phyloP scores from a whole-genome alignment of 345 rosid genomes.

The Moricandia moricandioides region DNA sequence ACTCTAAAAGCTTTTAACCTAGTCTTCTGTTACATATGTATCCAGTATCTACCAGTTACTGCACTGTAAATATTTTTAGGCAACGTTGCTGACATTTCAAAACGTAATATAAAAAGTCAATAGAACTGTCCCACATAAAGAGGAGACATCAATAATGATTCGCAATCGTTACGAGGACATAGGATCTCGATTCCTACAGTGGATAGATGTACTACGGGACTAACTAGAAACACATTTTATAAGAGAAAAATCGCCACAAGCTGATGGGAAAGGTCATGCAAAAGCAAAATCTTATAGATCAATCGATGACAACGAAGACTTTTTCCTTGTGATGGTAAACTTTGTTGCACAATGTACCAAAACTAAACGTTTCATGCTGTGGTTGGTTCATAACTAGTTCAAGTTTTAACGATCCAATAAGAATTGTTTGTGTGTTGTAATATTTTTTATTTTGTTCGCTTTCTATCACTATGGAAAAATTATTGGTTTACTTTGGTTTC shows the following conservation, averaged over 20 bases:
- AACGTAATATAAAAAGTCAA: neutral
- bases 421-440: neutral
- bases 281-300: constrained; percentile 29
- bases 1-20: neutral
- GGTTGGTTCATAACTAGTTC: constrained; percentile 44
- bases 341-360: constrained; percentile 30
- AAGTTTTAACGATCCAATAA: constrained; percentile 20
- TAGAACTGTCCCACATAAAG: constrained; percentile 27
- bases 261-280: constrained; percentile 45
- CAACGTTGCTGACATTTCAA: constrained; percentile 9
- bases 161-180: constrained; percentile 33
- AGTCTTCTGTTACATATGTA: neutral
- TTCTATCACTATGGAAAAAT: constrained; percentile 12
- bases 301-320: constrained; percentile 43
- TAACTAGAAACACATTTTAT: constrained; percentile 34
- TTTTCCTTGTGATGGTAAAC: constrained; percentile 20
- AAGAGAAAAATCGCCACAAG: constrained; percentile 52
- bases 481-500: constrained; percentile 22
- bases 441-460: neutral
- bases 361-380: constrained; percentile 45
- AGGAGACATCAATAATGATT: constrained; percentile 22
- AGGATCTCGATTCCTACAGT: constrained; percentile 35
- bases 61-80: neutral
- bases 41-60: neutral
- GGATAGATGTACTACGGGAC: constrained; percentile 31